Base-by-base conservation (phyloP, 306 rosid species). In the Alnus glutinosa region DNA sequence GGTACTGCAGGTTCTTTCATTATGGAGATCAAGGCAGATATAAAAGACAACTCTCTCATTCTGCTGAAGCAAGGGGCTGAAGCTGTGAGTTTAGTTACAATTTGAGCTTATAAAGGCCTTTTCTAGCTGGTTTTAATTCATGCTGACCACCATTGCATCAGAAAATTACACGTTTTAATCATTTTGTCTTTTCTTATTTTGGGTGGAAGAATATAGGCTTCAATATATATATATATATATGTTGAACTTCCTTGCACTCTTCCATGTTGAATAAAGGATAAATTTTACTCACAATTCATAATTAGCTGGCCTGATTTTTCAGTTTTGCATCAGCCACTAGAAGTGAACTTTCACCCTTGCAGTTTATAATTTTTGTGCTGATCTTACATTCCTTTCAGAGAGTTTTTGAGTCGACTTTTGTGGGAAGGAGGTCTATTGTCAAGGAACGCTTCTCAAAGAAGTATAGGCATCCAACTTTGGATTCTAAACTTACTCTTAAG, bases 391-490 rank as follows among this genome's bases (percentile, higher is more conserved):
- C 37, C 34, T 76, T 71, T 51, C 72, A 94, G 97, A 92, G 95
- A 80, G 91, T 92, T 80, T 94, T 91, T 61, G 97, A 94, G 86
- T 85, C 93, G 73, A 57, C 78, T 77, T 91, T 94, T 71, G 92
- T 83, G 73, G 98, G 76, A 85, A 92, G 87, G 89, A 89, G 85
- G 78, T 87, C 89, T 30, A 79, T 94, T 81, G 78, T 94, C 51
- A 92, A 94, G 88, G 98, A 94, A 67, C 90, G 97, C 30, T 94
- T 92, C 89, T 89, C 97, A 39, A 94, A 94, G 90, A 91, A 89
- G 83, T 92, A 92, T 72, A 83, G 98, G 82, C 98, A 94, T 85
- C 98, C 98, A 50, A 71, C 86, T 70, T 80, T 94, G 90, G 98
- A 94, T 86, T 87, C 95, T 48, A 94, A 94, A 74, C 89, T 94